Base-by-base conservation (phyloP, 2,329 filamentous ascomycete species). In the Calonectria pteridis region DNA sequence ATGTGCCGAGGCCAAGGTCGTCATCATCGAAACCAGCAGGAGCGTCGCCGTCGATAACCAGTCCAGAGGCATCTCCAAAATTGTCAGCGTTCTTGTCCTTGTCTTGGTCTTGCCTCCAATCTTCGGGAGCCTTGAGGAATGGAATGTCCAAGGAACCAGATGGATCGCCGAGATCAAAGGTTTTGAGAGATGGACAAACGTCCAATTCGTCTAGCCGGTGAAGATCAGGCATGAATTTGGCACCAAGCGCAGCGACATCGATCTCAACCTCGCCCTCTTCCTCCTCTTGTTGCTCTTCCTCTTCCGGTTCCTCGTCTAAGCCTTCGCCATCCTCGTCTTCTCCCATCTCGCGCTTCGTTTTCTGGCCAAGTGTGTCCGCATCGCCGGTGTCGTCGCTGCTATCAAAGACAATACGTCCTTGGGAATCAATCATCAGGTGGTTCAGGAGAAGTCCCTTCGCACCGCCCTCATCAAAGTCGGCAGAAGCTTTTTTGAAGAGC, bases 401-500 rank as follows among this genome's bases (percentile, higher is more conserved):
- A 85, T 99, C 97, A 82, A 99, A 99, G 6, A 99, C 96, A 75
- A 99, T 99, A 43, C 96, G 92, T 51, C 97, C 97, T 76, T 95
- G 92, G 2, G 92, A 91, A 84, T 99, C 97, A 77, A 99, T 98
- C 82, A 96, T 95, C n/a, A 99, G 89, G 84, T 99, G 96, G 82
- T 99, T 99, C 37, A 99, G 89, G 26, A 99, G 89, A 51, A 99
- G 88, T 26, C 97, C 97, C 85, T 98, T 99, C 71, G 97, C 97
- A 71, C 97, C 97, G 26, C 97, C 97, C 86, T 99, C 97, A 82
- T 99, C 97, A 77, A 99, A 99, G 86, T 99, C 97, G 53, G 97
- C 97, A 7, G 96, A 98, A 0, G 96, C 96, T 82, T 99, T 99
- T 83, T 99, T 99, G 90, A 99, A 99, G n/a, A 99, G 86, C 3